Evolutionary conservation across 192 early-diverging fungal species (phyloP).

Genomic region (Backusella westeae): DNA sequence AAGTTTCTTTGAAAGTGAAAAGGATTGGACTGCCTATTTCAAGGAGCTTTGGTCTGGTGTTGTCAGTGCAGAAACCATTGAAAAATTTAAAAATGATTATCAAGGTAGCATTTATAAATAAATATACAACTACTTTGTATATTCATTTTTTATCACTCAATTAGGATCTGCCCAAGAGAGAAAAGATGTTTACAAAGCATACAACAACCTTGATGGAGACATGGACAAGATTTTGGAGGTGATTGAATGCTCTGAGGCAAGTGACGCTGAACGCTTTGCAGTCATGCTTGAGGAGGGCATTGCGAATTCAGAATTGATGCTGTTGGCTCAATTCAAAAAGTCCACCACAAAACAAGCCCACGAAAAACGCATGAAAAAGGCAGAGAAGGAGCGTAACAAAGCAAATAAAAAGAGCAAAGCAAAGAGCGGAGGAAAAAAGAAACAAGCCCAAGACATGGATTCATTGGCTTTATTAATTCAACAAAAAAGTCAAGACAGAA

Average conservation of each 20-base stretch:
- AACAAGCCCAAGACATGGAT: conserved; percentile 35
- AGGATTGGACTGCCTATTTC: conserved; percentile 84
- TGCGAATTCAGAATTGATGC: conserved; percentile 46
- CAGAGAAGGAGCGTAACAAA: conserved; percentile 62
- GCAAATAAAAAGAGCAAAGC: conserved; percentile 56
- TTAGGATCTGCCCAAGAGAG: conserved; percentile 74
- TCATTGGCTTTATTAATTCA: conserved; percentile 59
- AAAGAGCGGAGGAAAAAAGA: conserved; percentile 46
- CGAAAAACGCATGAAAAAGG: conserved; percentile 53
- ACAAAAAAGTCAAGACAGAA: conserved; percentile 44
- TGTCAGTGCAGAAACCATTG: conserved; percentile 72
- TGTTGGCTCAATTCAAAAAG: conserved; percentile 52
- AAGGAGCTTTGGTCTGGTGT: conserved; percentile 69
- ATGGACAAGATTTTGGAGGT: conserved; percentile 64
- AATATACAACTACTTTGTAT: background rate
- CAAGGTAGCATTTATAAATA: conserved; percentile 40
- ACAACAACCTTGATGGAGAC: conserved; percentile 64
- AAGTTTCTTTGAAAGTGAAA: conserved; percentile 41
- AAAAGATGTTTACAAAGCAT: conserved; percentile 65
- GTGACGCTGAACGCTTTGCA: conserved; percentile 64
- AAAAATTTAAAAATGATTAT: conserved; percentile 69
- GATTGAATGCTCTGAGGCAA: conserved; percentile 58
- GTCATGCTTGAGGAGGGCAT: conserved; percentile 68
- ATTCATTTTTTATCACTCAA: background rate
- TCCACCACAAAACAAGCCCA: conserved; percentile 48